Conservation (phyloP, 805 yeast species). For the Saccharomycopsis sp. region DNA sequence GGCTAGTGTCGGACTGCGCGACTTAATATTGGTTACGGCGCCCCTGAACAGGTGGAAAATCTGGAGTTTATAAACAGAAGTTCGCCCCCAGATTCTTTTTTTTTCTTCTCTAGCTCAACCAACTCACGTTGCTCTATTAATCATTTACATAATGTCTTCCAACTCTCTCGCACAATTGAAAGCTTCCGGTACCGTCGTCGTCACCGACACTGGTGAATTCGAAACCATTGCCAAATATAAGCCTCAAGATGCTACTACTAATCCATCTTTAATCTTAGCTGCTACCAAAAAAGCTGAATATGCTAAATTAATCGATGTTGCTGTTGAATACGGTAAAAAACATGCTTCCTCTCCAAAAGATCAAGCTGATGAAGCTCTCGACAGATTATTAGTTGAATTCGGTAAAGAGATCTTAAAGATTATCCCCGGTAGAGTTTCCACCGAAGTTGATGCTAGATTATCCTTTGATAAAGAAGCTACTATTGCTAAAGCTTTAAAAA, state of each 20-base stretch:
- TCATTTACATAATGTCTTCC: constrained; percentile 24
- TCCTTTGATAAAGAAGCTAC: constrained; percentile 94
- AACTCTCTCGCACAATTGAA: constrained; percentile 87
- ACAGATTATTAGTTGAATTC: constrained; percentile 88
- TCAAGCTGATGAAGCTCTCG: constrained; percentile 79
- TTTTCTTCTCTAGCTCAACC: neutral
- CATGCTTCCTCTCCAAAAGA: constrained; percentile 31
- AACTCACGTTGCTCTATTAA: neutral
- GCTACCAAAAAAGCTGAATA: constrained; percentile 88
- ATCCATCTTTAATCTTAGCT: constrained; percentile 94
- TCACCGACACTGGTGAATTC: constrained; percentile 98
- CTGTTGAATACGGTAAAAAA: constrained; percentile 53
- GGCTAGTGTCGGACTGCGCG: neutral
- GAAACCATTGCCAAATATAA: constrained; percentile 95
- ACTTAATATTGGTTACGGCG: neutral
- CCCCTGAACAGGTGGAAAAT: neutral
- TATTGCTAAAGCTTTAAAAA: constrained; percentile 82
- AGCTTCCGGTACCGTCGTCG: constrained; percentile 92
- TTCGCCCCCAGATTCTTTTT: neutral
- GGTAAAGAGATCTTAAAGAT: constrained; percentile 88
- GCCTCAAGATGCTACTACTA: constrained; percentile 99
- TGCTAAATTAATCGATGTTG: constrained; percentile 80
- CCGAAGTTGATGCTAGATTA: constrained; percentile 98
- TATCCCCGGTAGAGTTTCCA: constrained; percentile 98
- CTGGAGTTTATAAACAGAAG: neutral